Evolutionary conservation across 306 rosid species (phyloP).

Genomic region (Vigna radiata): DNA sequence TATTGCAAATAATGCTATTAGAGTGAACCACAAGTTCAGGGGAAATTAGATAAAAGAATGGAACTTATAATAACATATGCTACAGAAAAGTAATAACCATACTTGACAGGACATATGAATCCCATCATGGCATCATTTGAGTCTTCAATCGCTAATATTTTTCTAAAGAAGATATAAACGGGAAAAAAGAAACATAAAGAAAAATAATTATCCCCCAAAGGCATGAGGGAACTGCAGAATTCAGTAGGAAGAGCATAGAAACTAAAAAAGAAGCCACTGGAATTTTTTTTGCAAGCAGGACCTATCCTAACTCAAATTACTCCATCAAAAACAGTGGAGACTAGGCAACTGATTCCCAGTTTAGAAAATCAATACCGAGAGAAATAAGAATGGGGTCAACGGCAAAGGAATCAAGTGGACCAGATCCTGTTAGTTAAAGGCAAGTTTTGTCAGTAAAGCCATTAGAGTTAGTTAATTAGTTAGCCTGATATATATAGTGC

Average conservation of each 20-base stretch:
- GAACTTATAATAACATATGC: background rate
- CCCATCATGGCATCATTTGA: slow-evolving; percentile 23
- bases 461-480: background rate
- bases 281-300: slow-evolving; percentile 3
- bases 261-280: background rate
- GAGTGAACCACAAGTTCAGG: slow-evolving; percentile 31
- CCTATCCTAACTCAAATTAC: background rate
- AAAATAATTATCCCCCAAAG: slow-evolving; percentile 1
- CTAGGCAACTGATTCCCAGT: background rate
- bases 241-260: background rate
- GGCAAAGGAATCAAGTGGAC: background rate
- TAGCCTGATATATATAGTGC: background rate
- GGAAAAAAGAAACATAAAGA: slow-evolving; percentile 13
- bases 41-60: slow-evolving; percentile 30
- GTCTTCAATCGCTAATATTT: slow-evolving; percentile 5
- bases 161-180: slow-evolving; percentile 6
- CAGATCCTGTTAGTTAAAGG: background rate
- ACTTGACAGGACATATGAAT: slow-evolving; percentile 4
- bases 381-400: background rate
- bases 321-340: background rate
- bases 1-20: slow-evolving; percentile 46
- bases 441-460: background rate
- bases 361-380: background rate
- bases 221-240: slow-evolving; percentile 2
- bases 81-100: background rate